Evolutionary conservation across 768 basidiomycete genomes (phyloP), one percentile per base, ranked within the genome.

Genomic region (Clitopilus passeckerianus): DNA sequence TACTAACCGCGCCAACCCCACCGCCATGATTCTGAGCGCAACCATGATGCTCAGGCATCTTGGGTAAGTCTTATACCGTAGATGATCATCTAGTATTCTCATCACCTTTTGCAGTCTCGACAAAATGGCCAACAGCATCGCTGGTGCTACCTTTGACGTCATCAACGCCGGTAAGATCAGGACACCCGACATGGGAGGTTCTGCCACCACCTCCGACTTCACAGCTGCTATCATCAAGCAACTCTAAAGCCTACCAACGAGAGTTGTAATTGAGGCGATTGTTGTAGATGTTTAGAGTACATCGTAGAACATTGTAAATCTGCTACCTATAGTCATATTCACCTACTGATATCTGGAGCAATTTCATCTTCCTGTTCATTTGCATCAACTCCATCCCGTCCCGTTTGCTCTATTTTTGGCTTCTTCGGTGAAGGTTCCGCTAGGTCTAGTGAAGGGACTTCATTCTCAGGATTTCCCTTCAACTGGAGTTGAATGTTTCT

Each of bases 21-120:
- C 95, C 52, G 97, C 96, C 34, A 95, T 98, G 86, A 89, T 99
- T 71, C 86, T 98, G 60, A 95, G 92, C 63, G 91, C 96, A 34
- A 95, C 96, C 41, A 96, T 99, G 89, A 92, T 99, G 88, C 86
- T 99, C 63, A 84, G 96, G 66, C 95, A 97, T 73, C 86, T 98
- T 60, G 96, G 96, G 85, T 94, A 76, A 69, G 86, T 71, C 55
- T 59, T 61, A 5, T 34, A 30, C 1, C 24, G 16, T 16, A 30
- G 15, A 41, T 27, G 22, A 12, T 27, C 23, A 53, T 16, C 44
- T 12, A 44, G 34, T 30, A 20, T 22, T 30, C 33, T 55, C 55
- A 59, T 56, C 65, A 33, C 10, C 43, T 64, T 75, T 43, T 73
- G 67, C 61, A 95, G 93, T 54, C 89, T 98, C 58, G 94, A 98